Evolutionary conservation across 345 rosid species (phyloP), one percentile per base, ranked within the genome.

Genomic region (Atalantia buxifolia): DNA sequence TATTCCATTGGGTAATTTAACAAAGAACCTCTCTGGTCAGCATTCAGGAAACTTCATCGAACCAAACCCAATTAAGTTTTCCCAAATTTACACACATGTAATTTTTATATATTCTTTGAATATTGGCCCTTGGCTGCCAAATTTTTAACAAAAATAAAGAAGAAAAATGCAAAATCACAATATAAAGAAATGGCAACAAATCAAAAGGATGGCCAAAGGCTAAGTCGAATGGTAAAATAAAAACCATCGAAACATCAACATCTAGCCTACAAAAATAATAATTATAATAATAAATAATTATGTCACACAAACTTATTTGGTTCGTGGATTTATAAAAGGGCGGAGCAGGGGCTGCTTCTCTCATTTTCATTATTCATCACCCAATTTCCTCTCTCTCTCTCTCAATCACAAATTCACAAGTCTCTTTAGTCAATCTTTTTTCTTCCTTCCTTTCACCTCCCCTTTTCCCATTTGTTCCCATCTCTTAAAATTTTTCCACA

Each of bases 301-400:
- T 74, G 79, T 78, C 80, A 75, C 76, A 66, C 12, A 21, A 35
- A 18, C 71, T 22, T 62, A 72, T 30, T 62, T 68, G 78, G 85
- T 84, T 6, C 75, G 69, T 79, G 55, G 82, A 85, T 80, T 82
- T 84, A 88, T 87, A 88, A 86, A 86, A 90, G 86, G 92, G 85
- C 50, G 3, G 50, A 0, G 50, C 50, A 79, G 88, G 84, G 91
- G 87, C 92, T 84, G 81, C 89, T 80, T 57, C 81, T 64, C 68
- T 42, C 24, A 56, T 53, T 63, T 21, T 59, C 75, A 64, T 70
- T 80, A 28, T 67, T 64, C 71, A 31, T 30, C n/a, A 64, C 40
- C 2, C 38, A 64, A 12, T 45, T 66, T 56, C 72, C 50, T 76
- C 48, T 68, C 75, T 66, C 5, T 40, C 56, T 79, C 73, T 36